phyloP scores from a whole-genome alignment of 805 yeast species.

The Candida chilensis region DNA sequence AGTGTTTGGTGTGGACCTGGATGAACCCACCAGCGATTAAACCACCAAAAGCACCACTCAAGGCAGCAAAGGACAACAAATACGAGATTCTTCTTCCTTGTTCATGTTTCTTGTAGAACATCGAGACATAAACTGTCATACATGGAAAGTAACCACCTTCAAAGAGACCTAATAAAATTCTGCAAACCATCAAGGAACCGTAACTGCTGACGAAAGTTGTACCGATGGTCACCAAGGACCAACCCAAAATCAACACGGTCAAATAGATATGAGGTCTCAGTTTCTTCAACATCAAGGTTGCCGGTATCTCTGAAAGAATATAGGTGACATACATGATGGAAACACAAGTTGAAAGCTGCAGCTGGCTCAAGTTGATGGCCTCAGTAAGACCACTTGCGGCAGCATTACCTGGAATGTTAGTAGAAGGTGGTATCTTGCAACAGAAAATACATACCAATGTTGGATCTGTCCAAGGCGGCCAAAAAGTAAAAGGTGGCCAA shows the following conservation, averaged over 20 bases:
- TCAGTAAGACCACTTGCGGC: slow-evolving; percentile 40
- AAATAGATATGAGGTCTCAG: slow-evolving; percentile 20
- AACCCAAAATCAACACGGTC: slow-evolving; percentile 17
- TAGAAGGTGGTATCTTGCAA: no score
- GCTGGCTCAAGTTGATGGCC: slow-evolving; percentile 24
- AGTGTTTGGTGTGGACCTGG: slow-evolving; percentile 12
- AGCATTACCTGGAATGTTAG: no score
- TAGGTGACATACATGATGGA: slow-evolving; percentile 39
- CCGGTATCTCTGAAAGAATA: slow-evolving; percentile 28
- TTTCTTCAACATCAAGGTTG: slow-evolving; percentile 20
- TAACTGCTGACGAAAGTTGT: slow-evolving; percentile 31
- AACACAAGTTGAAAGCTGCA: slow-evolving; percentile 31
- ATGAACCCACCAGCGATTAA: slow-evolving; percentile 35
- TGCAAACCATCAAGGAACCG: slow-evolving; percentile 30
- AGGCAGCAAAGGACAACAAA: slow-evolving; percentile 41
- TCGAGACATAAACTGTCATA: slow-evolving; percentile 34
- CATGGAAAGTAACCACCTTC: slow-evolving; percentile 46
- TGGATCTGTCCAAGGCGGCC: slow-evolving; percentile 43
- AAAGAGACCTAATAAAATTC: slow-evolving; percentile 41
- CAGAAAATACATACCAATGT: no score
- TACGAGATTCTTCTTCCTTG: slow-evolving; percentile 37
- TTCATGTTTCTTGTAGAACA: slow-evolving; percentile 38
- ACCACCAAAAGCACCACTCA: slow-evolving; percentile 54
- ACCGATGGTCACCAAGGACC: slow-evolving; percentile 31
- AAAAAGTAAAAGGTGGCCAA: slow-evolving; percentile 31